phyloP scores from a whole-genome alignment of 2,329 filamentous ascomycete species.

The Rutstroemia sp. region DNA sequence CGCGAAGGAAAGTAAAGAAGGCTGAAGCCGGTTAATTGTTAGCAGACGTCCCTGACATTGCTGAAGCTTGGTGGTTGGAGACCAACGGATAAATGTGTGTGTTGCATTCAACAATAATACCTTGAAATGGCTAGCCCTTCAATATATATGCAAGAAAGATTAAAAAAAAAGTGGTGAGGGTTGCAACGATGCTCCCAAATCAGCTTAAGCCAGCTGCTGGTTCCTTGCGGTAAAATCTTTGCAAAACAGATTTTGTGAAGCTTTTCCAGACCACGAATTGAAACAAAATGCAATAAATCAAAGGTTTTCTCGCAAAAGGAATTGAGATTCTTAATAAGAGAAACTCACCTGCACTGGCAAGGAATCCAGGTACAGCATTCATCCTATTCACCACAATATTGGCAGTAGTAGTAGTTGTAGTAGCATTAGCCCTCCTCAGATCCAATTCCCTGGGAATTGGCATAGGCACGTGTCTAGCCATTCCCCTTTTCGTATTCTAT shows the following conservation, averaged over 20 bases:
- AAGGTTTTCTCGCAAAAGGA: background rate
- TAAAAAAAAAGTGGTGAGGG: background rate
- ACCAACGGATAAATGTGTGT: background rate
- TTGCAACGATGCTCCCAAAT: background rate
- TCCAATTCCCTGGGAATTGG: slow-evolving; percentile 1
- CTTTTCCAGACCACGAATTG: background rate
- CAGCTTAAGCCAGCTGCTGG: background rate
- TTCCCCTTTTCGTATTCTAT: background rate
- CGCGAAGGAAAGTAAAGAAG: slow-evolving; percentile 75
- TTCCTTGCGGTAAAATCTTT: background rate
- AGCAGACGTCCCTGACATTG: slow-evolving; percentile 1
- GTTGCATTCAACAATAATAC: background rate
- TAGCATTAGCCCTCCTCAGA: background rate
- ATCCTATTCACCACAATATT: slow-evolving; percentile 42
- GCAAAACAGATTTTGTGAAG: background rate
- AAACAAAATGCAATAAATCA: background rate
- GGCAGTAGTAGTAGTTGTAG: background rate
- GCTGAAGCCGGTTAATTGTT: slow-evolving; percentile 41
- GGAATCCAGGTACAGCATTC: slow-evolving; percentile 48
- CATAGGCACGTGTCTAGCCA: slow-evolving; percentile 8
- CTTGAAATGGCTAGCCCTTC: background rate
- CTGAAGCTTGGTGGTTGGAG: background rate
- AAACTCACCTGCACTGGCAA: slow-evolving; percentile 52
- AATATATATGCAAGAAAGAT: too few species aligned
- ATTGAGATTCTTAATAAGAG: background rate